Evolutionary conservation across 1,284 basidiomycete species (phyloP).

Genomic region (Schizophyllum commune): DNA sequence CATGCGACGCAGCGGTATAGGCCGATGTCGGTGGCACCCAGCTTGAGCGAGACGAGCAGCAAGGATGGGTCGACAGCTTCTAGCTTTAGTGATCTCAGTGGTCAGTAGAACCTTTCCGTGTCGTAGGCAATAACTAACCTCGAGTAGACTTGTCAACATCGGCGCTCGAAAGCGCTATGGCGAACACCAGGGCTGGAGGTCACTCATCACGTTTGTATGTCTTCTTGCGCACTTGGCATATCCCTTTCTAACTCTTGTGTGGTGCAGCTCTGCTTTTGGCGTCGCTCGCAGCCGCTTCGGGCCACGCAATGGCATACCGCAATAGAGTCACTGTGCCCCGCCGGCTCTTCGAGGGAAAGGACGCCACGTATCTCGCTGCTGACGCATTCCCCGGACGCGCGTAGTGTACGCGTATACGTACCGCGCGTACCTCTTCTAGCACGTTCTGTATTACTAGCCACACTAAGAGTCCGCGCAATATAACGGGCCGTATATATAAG

Average conservation of each 20-base stretch:
- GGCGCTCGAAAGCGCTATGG: constrained; percentile 69
- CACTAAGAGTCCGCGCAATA: neutral
- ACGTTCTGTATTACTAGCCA: neutral
- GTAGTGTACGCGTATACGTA: neutral
- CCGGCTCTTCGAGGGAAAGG: neutral
- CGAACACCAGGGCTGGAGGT: constrained; percentile 43
- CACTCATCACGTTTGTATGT: constrained; percentile 48
- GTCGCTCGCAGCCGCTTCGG: constrained; percentile 10
- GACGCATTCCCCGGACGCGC: neutral
- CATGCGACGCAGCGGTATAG: constrained; percentile 40
- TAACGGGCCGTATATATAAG: neutral
- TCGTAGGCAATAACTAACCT: neutral
- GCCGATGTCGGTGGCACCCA: constrained; percentile 30
- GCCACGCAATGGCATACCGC: constrained; percentile 3
- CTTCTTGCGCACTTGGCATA: neutral
- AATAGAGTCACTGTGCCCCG: neutral
- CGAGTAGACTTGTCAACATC: constrained; percentile 67
- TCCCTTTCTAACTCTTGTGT: neutral
- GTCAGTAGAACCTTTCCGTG: constrained; percentile 29
- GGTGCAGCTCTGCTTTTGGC: constrained; percentile 9
- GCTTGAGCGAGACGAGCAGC: constrained; percentile 46
- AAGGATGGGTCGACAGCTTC: constrained; percentile 58
- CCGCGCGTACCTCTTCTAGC: neutral
- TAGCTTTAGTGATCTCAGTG: constrained; percentile 78
- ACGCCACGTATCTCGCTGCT: neutral